Base-by-base conservation (phyloP, 2,329 filamentous ascomycete genomes). In the Penicillium sp. region DNA sequence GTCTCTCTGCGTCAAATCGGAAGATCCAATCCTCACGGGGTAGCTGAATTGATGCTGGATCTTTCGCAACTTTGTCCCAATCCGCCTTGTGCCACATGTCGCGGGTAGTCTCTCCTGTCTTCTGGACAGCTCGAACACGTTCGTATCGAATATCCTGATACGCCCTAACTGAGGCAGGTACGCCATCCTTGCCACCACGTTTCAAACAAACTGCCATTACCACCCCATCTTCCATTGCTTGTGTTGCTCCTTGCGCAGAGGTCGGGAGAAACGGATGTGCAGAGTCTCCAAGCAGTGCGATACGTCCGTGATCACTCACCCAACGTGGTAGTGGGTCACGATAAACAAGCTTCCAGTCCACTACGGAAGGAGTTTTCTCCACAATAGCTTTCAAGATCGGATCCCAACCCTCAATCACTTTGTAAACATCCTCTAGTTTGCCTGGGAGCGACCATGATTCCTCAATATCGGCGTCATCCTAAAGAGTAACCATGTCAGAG, bases 381-480 rank as follows among this genome's bases (percentile, higher is more conserved):
- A 83, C 75, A 50, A 83, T 80, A 18, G 74, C 74, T 10, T 72
- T 71, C 61, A 76, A 79, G 39, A 76, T 46, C 0, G 62, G 56
- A 63, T 83, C 79, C 81, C 81, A 83, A 19, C 75, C 79, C 45
- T 82, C 75, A 11, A 84, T 67, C 0, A 81, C 75, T 50, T 79
- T 73, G 56, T 77, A 74, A 0, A 83, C 82, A 42, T 83, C 81
- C 44, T 79, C 75, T 1, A 83, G 71, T 42, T 80, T 79, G 3
- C 79, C 80, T 0, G 81, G 79, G 55, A 82, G 81, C 2, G 76
- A 80, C 80, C 80, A 83, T 1, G 80, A 81, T 67, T 85, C 80
- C 53, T 82, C 75, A 51, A 83, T 83, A 59, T 84, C 77, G 55
- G 78, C 77, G 51, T 79, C 76, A 58, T 84, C 83, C 54, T 77